phyloP scores from a whole-genome alignment of 2,329 filamentous ascomycete species.

The Fusarium hostae region DNA sequence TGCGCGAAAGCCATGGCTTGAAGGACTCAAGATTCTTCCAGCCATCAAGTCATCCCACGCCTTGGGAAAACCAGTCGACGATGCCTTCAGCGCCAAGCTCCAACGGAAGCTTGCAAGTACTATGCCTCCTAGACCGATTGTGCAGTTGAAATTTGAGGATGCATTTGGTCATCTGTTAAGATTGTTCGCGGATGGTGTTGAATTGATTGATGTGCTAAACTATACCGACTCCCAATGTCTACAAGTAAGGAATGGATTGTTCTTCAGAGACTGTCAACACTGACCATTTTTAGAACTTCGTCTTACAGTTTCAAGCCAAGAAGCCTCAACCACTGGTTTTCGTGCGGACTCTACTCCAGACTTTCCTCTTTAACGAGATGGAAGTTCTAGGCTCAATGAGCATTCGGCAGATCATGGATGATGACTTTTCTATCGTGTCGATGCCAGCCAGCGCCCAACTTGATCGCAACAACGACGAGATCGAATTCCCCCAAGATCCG shows the following conservation, averaged over 20 bases:
- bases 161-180: constrained; percentile 76
- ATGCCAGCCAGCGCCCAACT: constrained; percentile 78
- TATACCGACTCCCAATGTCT: constrained; percentile 76
- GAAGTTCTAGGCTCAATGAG: constrained; percentile 74
- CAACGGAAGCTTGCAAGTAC: constrained; percentile 94
- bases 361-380: constrained; percentile 78
- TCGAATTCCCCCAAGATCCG: constrained; percentile 79
- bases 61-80: constrained; percentile 73
- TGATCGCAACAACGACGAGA: constrained; percentile 77
- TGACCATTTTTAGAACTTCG: constrained; percentile 67
- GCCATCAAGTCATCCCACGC: constrained; percentile 68
- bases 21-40: constrained; percentile 62
- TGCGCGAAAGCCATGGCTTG: constrained; percentile 63
- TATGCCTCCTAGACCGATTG: constrained; percentile 90
- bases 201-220: constrained; percentile 74
- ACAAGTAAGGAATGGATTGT: constrained; percentile 62
- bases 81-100: constrained; percentile 89
- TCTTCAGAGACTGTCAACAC: background rate
- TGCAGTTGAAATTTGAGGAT: constrained; percentile 78
- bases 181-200: constrained; percentile 77
- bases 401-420: constrained; percentile 79
- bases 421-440: constrained; percentile 82
- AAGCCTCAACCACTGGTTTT: constrained; percentile 87
- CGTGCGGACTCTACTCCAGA: constrained; percentile 81
- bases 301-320: constrained; percentile 78